Conservation (phyloP, 805 yeast genomes). For the Myxozyma kluyveri region DNA sequence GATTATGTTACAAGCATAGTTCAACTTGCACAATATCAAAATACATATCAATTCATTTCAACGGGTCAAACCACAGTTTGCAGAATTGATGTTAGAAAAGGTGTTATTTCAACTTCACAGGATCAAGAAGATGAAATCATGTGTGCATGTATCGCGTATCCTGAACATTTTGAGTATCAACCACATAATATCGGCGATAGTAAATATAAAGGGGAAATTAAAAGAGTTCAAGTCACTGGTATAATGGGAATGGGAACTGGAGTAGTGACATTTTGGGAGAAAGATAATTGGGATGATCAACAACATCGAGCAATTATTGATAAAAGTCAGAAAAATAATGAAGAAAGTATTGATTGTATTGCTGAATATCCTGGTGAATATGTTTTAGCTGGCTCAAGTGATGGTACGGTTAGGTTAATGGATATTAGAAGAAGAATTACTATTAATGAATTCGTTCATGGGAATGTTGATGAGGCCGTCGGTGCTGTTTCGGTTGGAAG, state of each 20-base stretch:
- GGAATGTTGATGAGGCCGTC: conserved; percentile 60
- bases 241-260: conserved; percentile 93
- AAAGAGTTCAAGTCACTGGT: conserved; percentile 40
- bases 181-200: conserved; percentile 8
- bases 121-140: conserved; percentile 94
- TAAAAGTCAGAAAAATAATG: conserved; percentile 41
- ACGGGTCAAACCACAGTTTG: conserved; percentile 80
- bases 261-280: conserved; percentile 82
- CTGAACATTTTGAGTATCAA: conserved; percentile 21
- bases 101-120: conserved; percentile 64
- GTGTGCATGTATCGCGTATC: conserved; percentile 56
- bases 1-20: conserved; percentile 67
- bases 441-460: conserved; percentile 64
- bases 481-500: conserved; percentile 75
- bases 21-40: conserved; percentile 59
- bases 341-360: conserved; percentile 68
- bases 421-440: conserved; percentile 63
- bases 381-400: conserved; percentile 58
- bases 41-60: conserved; percentile 74
- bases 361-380: conserved; percentile 45
- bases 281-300: conserved; percentile 61
- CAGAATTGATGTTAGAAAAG: conserved; percentile 74
- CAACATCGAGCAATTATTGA: conserved; percentile 64
- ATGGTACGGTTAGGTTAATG: conserved; percentile 68
- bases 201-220: neutral